Base-by-base conservation (phyloP, 208 protist genomes). In the Borovskyia barvae region DNA sequence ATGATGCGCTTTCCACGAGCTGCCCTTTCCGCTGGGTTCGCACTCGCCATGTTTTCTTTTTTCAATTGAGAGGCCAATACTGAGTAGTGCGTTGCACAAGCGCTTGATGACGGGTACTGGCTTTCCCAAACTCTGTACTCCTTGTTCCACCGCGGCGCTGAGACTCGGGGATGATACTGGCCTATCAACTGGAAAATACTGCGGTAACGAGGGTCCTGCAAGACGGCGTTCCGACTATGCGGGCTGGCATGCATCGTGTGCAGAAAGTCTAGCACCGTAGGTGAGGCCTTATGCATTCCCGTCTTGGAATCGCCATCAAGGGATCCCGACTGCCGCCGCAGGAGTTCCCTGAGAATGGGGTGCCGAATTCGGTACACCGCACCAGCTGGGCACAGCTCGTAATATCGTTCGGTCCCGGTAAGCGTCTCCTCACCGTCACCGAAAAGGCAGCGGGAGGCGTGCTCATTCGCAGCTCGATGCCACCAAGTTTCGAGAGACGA, bases 91-190 rank as follows among this genome's bases (percentile, higher is more conserved):
- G 62, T 75, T 5, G 19, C 35, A 40, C 70, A 81, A 7, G 55
- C 51, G 19, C 49, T 60, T 30, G 22, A 66, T 15, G 80, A 87
- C 22, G 87, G 84, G 52, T 88, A 90, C 45, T 65, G 30, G 37
- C 89, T 63, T 36, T 92, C 85, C 85, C 88, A 94, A 46, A 59
- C 71, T 14, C 63, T 57, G n/a, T 74, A 59, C 15, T 72, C 62
- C 9, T 5, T 5, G 48, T 87, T 88, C 84, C 82, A 94, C 22
- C 48, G 64, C 19, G 85, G 84, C 30, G 37, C 50, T 19, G 80
- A 84, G 17, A 82, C 37, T 14, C 39, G 36, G 5, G 59, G 24
- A 43, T 81, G 60, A 57, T 81, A 91, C 30, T 52, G 50, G 5
- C 88, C 88, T 57, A 94, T 80, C 32, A 66, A 20, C 39, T 80